Evolutionary conservation across 192 early-diverging fungal genomes (phyloP), one percentile per base, ranked within the genome.

Genomic region (Umbelopsis sp.): DNA sequence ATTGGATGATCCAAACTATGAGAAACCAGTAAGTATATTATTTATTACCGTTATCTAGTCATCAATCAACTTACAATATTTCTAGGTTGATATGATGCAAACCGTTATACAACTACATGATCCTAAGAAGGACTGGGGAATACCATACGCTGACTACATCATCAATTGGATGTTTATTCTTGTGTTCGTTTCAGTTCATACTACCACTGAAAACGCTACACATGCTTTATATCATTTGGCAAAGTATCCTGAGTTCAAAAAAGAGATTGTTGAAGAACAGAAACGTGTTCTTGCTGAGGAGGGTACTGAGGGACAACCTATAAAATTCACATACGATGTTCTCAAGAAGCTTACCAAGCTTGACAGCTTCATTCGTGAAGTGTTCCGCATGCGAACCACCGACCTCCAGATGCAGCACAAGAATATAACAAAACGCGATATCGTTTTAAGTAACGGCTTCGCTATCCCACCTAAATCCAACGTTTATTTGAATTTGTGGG

Each of bases 371-470:
- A 46, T 67, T 22, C 75, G 75, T 55, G 75, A 77, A 72, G 45
- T 67, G 1, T 69, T 64, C 27, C 64, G 75, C 11, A 46, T 71
- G 44, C 47, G 77, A 12, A 74, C 35, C 4, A 68, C 66, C 10
- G 66, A 70, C 2, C 18, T 78, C 25, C 8, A 46, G 10, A 22
- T 71, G 20, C 52, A 73, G 0, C 82, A 84, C 41, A 20, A 44
- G 20, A 64, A 72, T 47, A 41, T 46, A 4, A 68, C 70, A 0
- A 68, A 73, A 4, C 25, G 48, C 48, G 47, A 72, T n/a, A 49
- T 80, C 6, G 68, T 25, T 11, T 46, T 84, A 20, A 74, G 73
- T 23, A 79, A 76, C 47, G 77, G 82, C 1, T 65, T 64, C 44
- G 58, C 73, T 9, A 53, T 83, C 13, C 49, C 61, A 6, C 72